Conservation (phyloP, 805 yeast species). For the Starmerella tilneyi region DNA sequence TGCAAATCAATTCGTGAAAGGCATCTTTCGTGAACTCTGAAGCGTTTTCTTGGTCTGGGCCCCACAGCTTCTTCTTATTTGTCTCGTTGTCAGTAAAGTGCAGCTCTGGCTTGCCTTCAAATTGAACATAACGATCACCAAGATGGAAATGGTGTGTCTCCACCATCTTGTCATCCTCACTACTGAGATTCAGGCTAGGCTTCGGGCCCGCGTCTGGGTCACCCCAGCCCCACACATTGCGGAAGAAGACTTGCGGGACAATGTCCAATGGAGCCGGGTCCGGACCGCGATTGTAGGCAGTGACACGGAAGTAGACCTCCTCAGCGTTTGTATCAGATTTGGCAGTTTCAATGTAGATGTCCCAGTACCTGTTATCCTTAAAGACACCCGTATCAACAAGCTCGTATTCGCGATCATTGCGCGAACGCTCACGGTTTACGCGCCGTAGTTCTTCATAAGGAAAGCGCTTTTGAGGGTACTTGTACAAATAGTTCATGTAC, state of each 20-base stretch:
- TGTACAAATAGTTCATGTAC: conserved; percentile 81
- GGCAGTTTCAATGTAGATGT: conserved; percentile 81
- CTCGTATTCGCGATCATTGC: conserved; percentile 68
- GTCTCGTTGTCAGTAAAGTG: conserved; percentile 87
- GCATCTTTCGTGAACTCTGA: conserved; percentile 70
- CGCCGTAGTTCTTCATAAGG: conserved; percentile 69
- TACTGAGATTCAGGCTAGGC: conserved; percentile 34
- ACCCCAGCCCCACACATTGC: conserved; percentile 89
- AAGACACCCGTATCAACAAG: conserved; percentile 64
- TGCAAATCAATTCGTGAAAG: conserved; percentile 72
- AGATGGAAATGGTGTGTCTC: conserved; percentile 56
- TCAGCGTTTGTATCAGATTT: conserved; percentile 73
- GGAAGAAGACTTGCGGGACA: conserved; percentile 69
- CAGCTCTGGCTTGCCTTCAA: conserved; percentile 44
- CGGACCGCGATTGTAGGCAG: conserved; percentile 76
- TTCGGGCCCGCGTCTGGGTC: conserved; percentile 33
- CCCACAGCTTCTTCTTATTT: conserved; percentile 57
- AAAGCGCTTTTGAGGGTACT: conserved; percentile 77
- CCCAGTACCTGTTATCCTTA: conserved; percentile 65
- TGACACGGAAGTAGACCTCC: conserved; percentile 68
- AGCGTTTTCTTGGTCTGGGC: conserved; percentile 43
- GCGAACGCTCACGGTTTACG: conserved; percentile 55
- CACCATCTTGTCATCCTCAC: conserved; percentile 37
- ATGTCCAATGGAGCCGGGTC: conserved; percentile 83
- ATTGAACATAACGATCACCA: conserved; percentile 54